Percentiles rank a stretch among this genome's conserved stretches.
These are phyloP conservation scores for Cicer pinnatifidum DNA, from an alignment of 306 rosid species.

Conservation along the genomic window DNA sequence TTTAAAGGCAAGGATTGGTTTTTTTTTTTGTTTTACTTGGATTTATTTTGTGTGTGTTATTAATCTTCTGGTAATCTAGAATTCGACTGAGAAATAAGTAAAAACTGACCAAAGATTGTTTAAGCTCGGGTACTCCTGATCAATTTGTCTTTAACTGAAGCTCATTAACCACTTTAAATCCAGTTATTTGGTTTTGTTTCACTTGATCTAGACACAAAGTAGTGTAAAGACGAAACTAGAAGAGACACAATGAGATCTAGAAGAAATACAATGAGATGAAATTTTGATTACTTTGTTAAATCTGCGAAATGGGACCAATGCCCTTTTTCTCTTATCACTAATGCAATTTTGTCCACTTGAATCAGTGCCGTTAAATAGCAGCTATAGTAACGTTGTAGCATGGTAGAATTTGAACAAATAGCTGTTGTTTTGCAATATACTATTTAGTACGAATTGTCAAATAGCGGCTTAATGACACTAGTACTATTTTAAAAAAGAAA, in stretches of 20 bases:
- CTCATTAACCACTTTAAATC: too few relatives aligned
- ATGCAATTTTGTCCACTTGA: neutral
- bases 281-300: neutral
- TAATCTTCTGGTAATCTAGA: too few relatives aligned
- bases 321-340: neutral
- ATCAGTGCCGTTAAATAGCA: neutral
- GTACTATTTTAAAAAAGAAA: neutral
- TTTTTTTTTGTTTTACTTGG: neutral
- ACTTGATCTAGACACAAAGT: constrained; percentile 27
- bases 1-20: constrained; percentile 28
- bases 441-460: neutral
- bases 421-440: neutral
- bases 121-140: too few relatives aligned
- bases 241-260: neutral
- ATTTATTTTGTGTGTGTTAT: too few relatives aligned
- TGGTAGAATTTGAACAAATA: neutral
- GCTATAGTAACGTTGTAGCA: neutral
- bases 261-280: constrained; percentile 18
- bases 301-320: neutral
- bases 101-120: too few relatives aligned
- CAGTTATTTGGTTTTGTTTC: neutral
- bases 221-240: neutral
- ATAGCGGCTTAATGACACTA: neutral
- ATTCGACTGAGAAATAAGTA: too few relatives aligned
- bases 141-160: too few relatives aligned